Percentiles rank a stretch among this genome's conserved stretches.
These are phyloP conservation scores for Pseudocercospora vitis DNA, from an alignment of 2,329 filamentous ascomycete species.

Conservation along the genomic window DNA sequence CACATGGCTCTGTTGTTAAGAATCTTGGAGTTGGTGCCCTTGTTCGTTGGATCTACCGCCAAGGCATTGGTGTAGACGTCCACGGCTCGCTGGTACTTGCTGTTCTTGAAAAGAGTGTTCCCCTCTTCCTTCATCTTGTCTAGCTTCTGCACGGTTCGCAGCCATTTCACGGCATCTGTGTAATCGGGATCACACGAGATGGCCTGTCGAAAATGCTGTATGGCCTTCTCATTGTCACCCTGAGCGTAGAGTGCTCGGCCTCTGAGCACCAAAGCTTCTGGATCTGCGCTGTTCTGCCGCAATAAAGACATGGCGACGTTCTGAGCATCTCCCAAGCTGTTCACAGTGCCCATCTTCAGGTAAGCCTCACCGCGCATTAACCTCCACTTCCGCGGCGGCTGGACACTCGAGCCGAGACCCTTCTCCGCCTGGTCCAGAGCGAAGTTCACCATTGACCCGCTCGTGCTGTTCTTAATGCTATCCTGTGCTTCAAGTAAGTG, in stretches of 20 bases:
- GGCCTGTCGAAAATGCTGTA: conserved; percentile 88
- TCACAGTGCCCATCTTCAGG: conserved; percentile 86
- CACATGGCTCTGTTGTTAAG: conserved; percentile 90
- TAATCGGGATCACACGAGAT: conserved; percentile 89
- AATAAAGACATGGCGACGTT: conserved; percentile 87
- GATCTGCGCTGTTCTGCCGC: conserved; percentile 83
- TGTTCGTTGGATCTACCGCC: conserved; percentile 82
- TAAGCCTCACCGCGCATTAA: conserved; percentile 89
- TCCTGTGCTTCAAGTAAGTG: conserved; percentile 79
- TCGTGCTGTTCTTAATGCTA: conserved; percentile 69
- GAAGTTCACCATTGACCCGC: conserved; percentile 87
- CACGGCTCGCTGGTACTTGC: conserved; percentile 75
- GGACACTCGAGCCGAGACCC: conserved; percentile 70
- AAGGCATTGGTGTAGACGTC: conserved; percentile 82
- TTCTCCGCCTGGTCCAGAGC: conserved; percentile 88
- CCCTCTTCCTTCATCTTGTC: conserved; percentile 93
- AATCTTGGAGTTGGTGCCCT: conserved; percentile 90
- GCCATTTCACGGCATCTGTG: conserved; percentile 81
- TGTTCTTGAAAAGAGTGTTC: conserved; percentile 84
- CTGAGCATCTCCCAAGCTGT: conserved; percentile 86
- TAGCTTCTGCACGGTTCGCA: conserved; percentile 86
- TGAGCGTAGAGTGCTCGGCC: conserved; percentile 85
- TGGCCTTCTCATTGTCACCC: conserved; percentile 92
- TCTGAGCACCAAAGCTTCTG: conserved; percentile 86
- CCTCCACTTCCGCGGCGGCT: conserved; percentile 88